These are phyloP conservation scores for Neurospora tetrasperma DNA, from an alignment of 495 filamentous ascomycete genomes.

Conservation along the genomic window DNA sequence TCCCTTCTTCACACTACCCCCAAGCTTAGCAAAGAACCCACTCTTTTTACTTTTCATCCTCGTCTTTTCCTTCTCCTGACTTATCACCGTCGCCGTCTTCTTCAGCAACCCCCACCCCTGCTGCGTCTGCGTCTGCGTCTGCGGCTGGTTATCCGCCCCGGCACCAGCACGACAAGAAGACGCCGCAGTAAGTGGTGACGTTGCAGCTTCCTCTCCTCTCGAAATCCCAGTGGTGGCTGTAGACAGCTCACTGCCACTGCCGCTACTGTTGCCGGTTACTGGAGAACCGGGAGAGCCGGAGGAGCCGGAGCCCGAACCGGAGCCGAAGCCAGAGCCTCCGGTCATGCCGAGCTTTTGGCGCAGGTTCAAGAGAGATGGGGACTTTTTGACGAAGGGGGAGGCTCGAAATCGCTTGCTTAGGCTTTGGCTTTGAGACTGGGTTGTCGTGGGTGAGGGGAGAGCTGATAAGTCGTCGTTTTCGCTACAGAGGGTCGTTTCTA, in stretches of 20 bases:
- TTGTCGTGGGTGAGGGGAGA: not conserved
- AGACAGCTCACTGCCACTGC: not conserved
- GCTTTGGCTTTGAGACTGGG: not conserved
- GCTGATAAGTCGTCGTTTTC: not conserved
- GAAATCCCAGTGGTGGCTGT: not conserved
- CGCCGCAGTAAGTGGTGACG: not conserved
- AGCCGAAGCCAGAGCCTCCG: not conserved
- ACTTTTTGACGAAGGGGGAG: not conserved
- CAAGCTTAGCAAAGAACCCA: slow-evolving; percentile 18
- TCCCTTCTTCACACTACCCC: slow-evolving; percentile 2
- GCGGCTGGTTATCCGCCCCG: slow-evolving; percentile 1
- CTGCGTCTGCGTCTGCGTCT: slow-evolving; percentile 21
- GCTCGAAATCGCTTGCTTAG: not conserved
- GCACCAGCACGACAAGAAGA: not conserved
- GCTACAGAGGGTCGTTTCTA: not conserved
- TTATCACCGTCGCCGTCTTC: not conserved
- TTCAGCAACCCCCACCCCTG: slow-evolving; percentile 4
- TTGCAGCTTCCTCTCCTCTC: not conserved
- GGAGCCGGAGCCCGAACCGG: not conserved
- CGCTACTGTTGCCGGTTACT: not conserved
- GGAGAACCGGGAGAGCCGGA: not conserved
- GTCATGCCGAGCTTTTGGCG: not conserved
- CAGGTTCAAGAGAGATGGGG: not conserved
- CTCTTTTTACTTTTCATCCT: not conserved
- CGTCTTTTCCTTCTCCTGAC: slow-evolving; percentile 2